Evolutionary conservation across 352 stramenopile species (phyloP).

Genomic region (Globisporangium spiculum): DNA sequence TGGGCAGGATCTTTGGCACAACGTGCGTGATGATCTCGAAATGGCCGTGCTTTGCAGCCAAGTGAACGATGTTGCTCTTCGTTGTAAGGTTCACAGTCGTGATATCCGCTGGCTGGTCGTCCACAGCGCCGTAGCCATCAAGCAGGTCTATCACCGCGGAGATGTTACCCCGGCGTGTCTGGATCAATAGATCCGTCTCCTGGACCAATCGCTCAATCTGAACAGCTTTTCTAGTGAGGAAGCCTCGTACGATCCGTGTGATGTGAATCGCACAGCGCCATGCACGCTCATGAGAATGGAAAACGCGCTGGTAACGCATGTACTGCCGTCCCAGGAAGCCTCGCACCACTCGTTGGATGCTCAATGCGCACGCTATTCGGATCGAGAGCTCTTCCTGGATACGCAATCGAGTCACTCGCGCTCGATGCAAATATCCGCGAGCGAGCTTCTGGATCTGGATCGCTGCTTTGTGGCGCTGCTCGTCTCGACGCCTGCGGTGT

Average conservation of each 20-base stretch:
- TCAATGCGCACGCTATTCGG: slow-evolving; percentile 40
- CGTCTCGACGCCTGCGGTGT: neutral
- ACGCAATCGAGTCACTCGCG: slow-evolving; percentile 29
- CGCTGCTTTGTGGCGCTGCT: slow-evolving; percentile 28
- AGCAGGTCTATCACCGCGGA: slow-evolving; percentile 58
- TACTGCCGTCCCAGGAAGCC: slow-evolving; percentile 41
- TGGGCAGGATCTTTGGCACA: slow-evolving; percentile 33
- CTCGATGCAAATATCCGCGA: slow-evolving; percentile 33
- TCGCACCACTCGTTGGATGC: slow-evolving; percentile 47
- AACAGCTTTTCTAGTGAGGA: slow-evolving; percentile 35
- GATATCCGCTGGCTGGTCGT: slow-evolving; percentile 40
- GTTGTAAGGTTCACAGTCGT: slow-evolving; percentile 23
- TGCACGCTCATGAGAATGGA: slow-evolving; percentile 25
- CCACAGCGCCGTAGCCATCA: slow-evolving; percentile 45
- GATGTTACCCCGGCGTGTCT: slow-evolving; percentile 47
- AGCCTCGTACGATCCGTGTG: slow-evolving; percentile 52
- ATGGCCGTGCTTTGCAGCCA: slow-evolving; percentile 48
- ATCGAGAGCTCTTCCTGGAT: slow-evolving; percentile 35
- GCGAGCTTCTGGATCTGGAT: slow-evolving; percentile 36
- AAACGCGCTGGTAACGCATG: slow-evolving; percentile 28
- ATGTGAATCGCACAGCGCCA: slow-evolving; percentile 39
- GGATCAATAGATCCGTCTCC: slow-evolving; percentile 51
- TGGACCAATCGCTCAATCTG: slow-evolving; percentile 19
- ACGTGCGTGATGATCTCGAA: slow-evolving; percentile 50
- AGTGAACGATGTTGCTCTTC: slow-evolving; percentile 45